Evolutionary conservation across 139 green algal species (phyloP), one percentile per base, ranked within the genome.

Genomic region (Ettlia oleoabundans): DNA sequence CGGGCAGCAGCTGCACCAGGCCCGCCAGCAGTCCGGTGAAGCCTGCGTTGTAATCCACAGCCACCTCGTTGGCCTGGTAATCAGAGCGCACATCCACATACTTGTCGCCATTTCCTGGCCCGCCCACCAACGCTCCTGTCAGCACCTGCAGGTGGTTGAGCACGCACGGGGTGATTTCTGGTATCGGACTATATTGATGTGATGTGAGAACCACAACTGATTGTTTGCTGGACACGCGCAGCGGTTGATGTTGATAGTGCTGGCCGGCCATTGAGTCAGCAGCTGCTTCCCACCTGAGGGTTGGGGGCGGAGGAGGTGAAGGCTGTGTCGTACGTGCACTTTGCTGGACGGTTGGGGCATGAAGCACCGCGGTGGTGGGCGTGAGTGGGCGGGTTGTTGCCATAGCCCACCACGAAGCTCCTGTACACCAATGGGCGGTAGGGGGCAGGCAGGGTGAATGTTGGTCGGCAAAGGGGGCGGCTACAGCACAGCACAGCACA

Each of bases 331-430:
- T 80, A 88, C 70, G 63, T 79, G 85, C 90, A 94, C 42, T 64
- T n/a, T 18, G 83, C 83, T 7, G 87, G 85, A 9, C 52, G 32
- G 41, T 81, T 8, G 6, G 89, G 88, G 81, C 89, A 92, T 28
- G 87, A 92, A 28, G 88, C 81, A 18, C 62, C 71, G n/a, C 85
- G 74, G 74, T 93, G 89, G 75, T 93, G 89, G 28, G 69, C 24
- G 1, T 82, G 84, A 7, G 30, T 47, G 26, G 89, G 89, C 0
- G 78, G 79, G 62, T 83, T 83, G 21, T 52, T 69, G 40, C 89
- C 89, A 37, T 81, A 90, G 3, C 89, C 89, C 30, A 89, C 83
- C 24, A 93, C 88, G 65, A 81, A 93, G 64, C 72, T 88, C 41
- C 82, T 76, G 37, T n/a, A n/a, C n/a, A n/a, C n/a, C n/a, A n/a